Evolutionary conservation across 2,329 filamentous ascomycete species (phyloP).

Genomic region (Ambrosiella beaveri): DNA sequence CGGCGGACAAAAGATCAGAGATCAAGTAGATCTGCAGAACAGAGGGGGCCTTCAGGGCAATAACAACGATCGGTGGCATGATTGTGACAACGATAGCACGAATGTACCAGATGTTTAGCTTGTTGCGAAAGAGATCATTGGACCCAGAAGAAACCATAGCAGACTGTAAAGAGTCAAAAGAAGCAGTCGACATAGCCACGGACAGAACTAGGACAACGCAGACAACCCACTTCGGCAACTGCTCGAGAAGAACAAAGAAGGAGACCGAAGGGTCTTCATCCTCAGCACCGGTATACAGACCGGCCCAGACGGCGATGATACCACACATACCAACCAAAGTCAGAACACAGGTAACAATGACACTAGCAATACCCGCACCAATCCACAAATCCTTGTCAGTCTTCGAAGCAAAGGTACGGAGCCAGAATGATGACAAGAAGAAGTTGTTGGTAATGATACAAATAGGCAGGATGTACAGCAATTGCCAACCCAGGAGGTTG

Average conservation of each 20-base stretch:
- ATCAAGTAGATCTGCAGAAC: constrained; percentile 73
- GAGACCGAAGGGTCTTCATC: constrained; percentile 43
- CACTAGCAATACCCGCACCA: constrained; percentile 51
- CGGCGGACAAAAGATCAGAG: constrained; percentile 60
- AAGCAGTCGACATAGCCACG: constrained; percentile 55
- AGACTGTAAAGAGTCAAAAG: constrained; percentile 66
- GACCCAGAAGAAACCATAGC: constrained; percentile 74
- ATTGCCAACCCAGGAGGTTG: constrained; percentile 63
- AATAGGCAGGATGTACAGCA: constrained; percentile 68
- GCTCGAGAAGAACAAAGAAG: constrained; percentile 57
- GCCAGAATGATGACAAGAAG: constrained; percentile 72
- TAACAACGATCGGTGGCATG: constrained; percentile 56
- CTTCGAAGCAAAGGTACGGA: constrained; percentile 64
- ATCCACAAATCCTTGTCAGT: constrained; percentile 64
- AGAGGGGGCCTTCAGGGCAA: constrained; percentile 56
- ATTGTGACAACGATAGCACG: constrained; percentile 50
- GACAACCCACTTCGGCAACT: constrained; percentile 64
- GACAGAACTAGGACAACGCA: constrained; percentile 70
- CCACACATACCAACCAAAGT: constrained; percentile 57
- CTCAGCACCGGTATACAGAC: constrained; percentile 47
- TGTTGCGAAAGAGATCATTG: constrained; percentile 74
- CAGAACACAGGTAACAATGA: constrained; percentile 49
- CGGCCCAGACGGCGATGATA: constrained; percentile 62
- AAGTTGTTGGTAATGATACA: constrained; percentile 74
- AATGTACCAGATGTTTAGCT: constrained; percentile 57